Evolutionary conservation across 441 rosid genomes (phyloP).

Genomic region (Populus hybrid): DNA sequence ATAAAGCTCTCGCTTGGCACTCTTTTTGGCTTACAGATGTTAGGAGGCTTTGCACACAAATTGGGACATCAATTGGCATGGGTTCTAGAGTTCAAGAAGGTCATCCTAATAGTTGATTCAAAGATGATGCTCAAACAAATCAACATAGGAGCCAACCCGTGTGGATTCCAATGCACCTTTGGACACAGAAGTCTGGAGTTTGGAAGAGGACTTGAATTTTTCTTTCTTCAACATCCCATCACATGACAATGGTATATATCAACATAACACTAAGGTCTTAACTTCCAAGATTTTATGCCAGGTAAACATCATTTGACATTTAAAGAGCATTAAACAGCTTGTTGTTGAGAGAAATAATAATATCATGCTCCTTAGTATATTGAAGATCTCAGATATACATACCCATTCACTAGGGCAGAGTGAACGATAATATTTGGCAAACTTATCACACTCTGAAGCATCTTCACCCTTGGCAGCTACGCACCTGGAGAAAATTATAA

Average conservation of each 20-base stretch:
- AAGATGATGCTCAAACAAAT: background rate
- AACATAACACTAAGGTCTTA: background rate
- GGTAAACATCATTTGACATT: background rate
- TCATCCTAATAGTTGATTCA: background rate
- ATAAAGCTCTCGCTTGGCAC: too few relatives aligned
- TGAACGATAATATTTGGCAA: conserved; percentile 88
- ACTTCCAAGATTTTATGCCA: background rate
- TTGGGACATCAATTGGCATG: background rate
- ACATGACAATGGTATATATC: background rate
- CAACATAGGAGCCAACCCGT: background rate
- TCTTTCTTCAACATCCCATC: background rate
- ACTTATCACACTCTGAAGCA: conserved; percentile 86
- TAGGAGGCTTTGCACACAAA: background rate
- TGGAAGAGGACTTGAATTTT: background rate
- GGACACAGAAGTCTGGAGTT: background rate
- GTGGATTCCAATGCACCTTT: background rate
- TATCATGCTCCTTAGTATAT: background rate
- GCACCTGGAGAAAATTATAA: conserved; percentile 48
- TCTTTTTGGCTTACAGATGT: background rate
- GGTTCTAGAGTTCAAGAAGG: background rate
- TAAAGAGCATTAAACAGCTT: background rate
- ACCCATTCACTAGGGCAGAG: conserved; percentile 99
- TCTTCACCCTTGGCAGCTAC: conserved; percentile 91
- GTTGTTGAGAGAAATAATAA: background rate
- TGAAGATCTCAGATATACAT: conserved; percentile 16